phyloP scores from a whole-genome alignment of 2,329 filamentous ascomycete species.

The Cucurbitaria berberidis region DNA sequence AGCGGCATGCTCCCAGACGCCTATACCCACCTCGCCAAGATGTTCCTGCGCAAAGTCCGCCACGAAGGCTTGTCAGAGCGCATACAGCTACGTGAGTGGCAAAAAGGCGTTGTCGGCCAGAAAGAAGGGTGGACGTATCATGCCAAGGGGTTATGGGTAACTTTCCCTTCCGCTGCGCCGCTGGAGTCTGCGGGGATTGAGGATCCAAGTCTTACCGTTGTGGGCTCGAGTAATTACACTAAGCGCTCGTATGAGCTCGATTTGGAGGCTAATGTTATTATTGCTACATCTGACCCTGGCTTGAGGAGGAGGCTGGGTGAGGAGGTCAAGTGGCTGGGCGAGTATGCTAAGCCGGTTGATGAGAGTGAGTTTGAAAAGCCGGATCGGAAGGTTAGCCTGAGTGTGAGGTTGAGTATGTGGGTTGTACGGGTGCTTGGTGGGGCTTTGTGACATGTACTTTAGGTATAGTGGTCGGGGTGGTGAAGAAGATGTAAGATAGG shows the following conservation, averaged over 20 bases:
- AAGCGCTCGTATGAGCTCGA: conserved; percentile 92
- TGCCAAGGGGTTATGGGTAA: conserved; percentile 94
- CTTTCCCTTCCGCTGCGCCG: conserved; percentile 58
- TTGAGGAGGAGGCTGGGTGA: conserved; percentile 76
- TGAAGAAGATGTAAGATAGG: background rate
- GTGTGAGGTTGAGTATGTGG: conserved; percentile 92
- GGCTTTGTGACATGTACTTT: conserved; percentile 71
- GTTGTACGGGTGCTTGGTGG: conserved; percentile 85
- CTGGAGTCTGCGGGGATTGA: too few species aligned
- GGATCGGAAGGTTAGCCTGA: conserved; percentile 83
- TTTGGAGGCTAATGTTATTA: conserved; percentile 84
- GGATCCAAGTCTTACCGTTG: conserved; percentile 78
- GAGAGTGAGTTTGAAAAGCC: conserved; percentile 79
- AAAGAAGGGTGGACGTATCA: conserved; percentile 96
- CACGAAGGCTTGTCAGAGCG: conserved; percentile 60
- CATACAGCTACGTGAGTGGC: conserved; percentile 86
- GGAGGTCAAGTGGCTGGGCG: conserved; percentile 81
- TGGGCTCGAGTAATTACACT: conserved; percentile 96
- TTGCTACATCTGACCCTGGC: conserved; percentile 77
- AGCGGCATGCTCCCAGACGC: conserved; percentile 90
- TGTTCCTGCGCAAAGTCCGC: conserved; percentile 73
- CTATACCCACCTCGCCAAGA: conserved; percentile 85
- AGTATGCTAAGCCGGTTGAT: conserved; percentile 71
- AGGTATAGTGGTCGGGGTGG: background rate
- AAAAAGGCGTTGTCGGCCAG: conserved; percentile 77